Evolutionary conservation across 2,329 filamentous ascomycete genomes (phyloP).

Genomic region (Ampelomyces quisqualis): DNA sequence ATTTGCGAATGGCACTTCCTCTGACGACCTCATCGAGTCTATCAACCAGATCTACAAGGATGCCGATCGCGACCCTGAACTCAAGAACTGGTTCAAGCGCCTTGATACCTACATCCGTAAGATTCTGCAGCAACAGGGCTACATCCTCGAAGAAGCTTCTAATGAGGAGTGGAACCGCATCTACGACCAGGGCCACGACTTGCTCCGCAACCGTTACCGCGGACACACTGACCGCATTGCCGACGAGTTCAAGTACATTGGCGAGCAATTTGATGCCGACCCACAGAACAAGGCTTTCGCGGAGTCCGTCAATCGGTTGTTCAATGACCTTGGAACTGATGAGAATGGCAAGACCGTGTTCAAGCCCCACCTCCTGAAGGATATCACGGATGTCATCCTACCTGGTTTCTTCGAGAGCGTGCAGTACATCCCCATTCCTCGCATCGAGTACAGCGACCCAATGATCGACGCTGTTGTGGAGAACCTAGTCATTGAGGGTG

Average conservation of each 20-base stretch:
- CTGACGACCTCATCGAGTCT: conserved; percentile 79
- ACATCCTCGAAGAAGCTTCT: conserved; percentile 78
- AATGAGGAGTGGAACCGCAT: conserved; percentile 80
- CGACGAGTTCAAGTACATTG: conserved; percentile 88
- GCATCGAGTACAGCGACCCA: conserved; percentile 86
- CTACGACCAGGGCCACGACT: conserved; percentile 80
- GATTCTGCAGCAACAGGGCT: conserved; percentile 86
- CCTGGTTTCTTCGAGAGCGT: conserved; percentile 80
- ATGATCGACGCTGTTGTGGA: conserved; percentile 87
- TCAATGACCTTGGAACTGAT: conserved; percentile 86
- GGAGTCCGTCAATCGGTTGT: conserved; percentile 75
- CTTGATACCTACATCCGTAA: conserved; percentile 77
- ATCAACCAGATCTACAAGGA: conserved; percentile 86
- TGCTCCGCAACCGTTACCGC: conserved; percentile 86
- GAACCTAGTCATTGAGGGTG: conserved; percentile 91
- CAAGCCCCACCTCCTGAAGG: conserved; percentile 90
- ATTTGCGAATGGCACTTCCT: conserved; percentile 91
- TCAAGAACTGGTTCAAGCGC: conserved; percentile 85
- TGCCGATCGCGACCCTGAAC: conserved; percentile 80
- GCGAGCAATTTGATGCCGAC: conserved; percentile 85
- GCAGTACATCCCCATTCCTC: conserved; percentile 87
- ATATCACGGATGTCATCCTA: conserved; percentile 82
- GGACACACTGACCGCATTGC: conserved; percentile 80
- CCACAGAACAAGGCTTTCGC: conserved; percentile 81
- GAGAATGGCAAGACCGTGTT: conserved; percentile 80